A percentile compares a stretch with the other conserved stretches of the same genome.
Conservation (phyloP, 2,329 filamentous ascomycete species). For the Sphaerulina populicola region DNA sequence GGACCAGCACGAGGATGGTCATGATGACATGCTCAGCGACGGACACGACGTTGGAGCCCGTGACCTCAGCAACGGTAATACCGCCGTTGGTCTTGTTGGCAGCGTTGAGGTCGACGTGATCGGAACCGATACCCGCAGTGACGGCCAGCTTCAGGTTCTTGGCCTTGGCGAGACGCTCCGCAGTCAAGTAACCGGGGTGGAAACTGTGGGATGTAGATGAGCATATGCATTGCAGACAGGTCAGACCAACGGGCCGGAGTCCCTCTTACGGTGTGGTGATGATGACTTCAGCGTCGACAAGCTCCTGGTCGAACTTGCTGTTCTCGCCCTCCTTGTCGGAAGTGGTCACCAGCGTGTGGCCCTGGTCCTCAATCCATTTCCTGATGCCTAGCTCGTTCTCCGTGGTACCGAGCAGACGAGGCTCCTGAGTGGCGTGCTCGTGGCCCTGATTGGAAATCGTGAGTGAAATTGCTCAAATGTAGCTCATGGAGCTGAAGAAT, state of each 20-base stretch:
- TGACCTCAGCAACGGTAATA: constrained; percentile 94
- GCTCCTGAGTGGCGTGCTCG: constrained; percentile 81
- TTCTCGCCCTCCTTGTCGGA: constrained; percentile 93
- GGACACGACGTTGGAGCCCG: constrained; percentile 95
- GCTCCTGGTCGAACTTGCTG: constrained; percentile 89
- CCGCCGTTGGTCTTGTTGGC: constrained; percentile 98
- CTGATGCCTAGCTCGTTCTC: constrained; percentile 97
- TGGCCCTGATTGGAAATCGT: constrained; percentile 47
- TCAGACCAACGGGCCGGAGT: neutral
- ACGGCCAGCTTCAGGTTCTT: constrained; percentile 98
- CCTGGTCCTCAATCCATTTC: constrained; percentile 95
- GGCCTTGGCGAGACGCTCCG: constrained; percentile 90
- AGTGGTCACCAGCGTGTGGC: constrained; percentile 92
- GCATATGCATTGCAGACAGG: neutral
- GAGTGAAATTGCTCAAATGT: neutral
- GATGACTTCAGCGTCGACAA: constrained; percentile 95
- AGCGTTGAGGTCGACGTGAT: constrained; percentile 93
- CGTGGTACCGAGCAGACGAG: constrained; percentile 82
- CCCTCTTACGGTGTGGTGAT: constrained; percentile 82
- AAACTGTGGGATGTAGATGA: constrained; percentile 51
- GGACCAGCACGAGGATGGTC: constrained; percentile 92
- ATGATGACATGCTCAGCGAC: constrained; percentile 98
- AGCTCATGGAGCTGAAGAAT: neutral
- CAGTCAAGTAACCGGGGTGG: constrained; percentile 95
- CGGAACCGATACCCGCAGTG: constrained; percentile 94